These are phyloP conservation scores for Beauveria pseudobassiana DNA, from an alignment of 2,329 filamentous ascomycete species.

Conservation along the genomic window DNA sequence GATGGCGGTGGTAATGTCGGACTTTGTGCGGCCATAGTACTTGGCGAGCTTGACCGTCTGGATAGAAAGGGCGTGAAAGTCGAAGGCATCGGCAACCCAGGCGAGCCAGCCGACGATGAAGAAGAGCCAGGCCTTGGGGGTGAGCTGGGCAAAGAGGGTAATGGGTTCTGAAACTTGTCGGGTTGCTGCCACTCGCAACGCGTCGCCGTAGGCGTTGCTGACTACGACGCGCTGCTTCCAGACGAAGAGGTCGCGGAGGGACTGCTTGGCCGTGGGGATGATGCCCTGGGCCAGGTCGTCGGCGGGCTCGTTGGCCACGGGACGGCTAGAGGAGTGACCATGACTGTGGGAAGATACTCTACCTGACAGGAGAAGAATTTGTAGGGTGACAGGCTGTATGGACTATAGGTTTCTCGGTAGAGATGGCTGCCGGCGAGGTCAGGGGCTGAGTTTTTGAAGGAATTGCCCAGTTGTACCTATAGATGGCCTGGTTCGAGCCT, in stretches of 20 bases:
- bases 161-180: conserved; percentile 60
- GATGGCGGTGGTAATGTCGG: conserved; percentile 66
- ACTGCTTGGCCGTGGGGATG: conserved; percentile 56
- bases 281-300: conserved; percentile 62
- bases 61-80: conserved; percentile 74
- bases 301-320: conserved; percentile 40
- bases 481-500: neutral
- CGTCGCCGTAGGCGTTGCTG: conserved; percentile 54
- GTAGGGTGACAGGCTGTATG: too few species aligned
- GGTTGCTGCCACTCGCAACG: conserved; percentile 62
- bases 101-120: conserved; percentile 66
- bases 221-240: conserved; percentile 69
- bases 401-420: neutral
- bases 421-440: neutral
- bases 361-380: too few species aligned
- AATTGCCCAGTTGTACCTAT: neutral
- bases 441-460: neutral
- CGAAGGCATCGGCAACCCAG: conserved; percentile 78
- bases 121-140: conserved; percentile 63
- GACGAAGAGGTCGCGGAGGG: conserved; percentile 56
- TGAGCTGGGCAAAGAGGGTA: conserved; percentile 57
- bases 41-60: conserved; percentile 63
- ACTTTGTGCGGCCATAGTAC: conserved; percentile 45
- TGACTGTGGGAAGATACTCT: neutral
- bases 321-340: neutral